Evolutionary conservation across 805 yeast species (phyloP), one percentile per base, ranked within the genome.

Genomic region (Monosporozyma yasuniensis): DNA sequence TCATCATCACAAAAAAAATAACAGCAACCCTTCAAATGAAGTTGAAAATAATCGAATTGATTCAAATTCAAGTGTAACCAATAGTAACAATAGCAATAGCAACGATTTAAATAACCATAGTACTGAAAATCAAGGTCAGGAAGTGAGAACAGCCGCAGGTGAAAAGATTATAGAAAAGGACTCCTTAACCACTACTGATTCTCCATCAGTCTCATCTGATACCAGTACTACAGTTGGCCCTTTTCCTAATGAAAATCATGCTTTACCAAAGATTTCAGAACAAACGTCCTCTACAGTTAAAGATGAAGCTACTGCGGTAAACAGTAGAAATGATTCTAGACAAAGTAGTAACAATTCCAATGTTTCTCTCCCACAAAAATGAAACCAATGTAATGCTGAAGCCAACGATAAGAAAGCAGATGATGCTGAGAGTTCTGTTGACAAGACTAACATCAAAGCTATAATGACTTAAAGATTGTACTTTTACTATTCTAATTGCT

Each of bases 371-470:
- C 18, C 28, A 21, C 11, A 38, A 19, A 6, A 9, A 23, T n/a
- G 19, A 6, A 22, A 14, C 30, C 44, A 41, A 23, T 11, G 8
- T 8, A 2, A 9, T n/a, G 42, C 18, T 9, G 32, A 34, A 19
- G 12, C 30, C 32, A 21, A 25, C 28, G 18, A 19, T 23, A 46
- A 35, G 12, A 37, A 35, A 37, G 48, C 27, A 18, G 32, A 43
- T 4, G 23, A 19, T 12, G 9, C 22, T 30, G 46, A 43, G 19
- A 30, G 19, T 28, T n/a, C 30, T 18, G 22, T 32, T 7, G 44
- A 41, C 45, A 47, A 41, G 21, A 47, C 38, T 10, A 47, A 38
- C 30, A 47, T 47, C 19, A 27, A 38, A 34, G 39, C 45, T 19
- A 22, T 47, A 21, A 47, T 41, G 44, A 41, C 45, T 21, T 46